Base-by-base conservation (phyloP, 1,284 basidiomycete genomes). In the Albatrellus sp. region DNA sequence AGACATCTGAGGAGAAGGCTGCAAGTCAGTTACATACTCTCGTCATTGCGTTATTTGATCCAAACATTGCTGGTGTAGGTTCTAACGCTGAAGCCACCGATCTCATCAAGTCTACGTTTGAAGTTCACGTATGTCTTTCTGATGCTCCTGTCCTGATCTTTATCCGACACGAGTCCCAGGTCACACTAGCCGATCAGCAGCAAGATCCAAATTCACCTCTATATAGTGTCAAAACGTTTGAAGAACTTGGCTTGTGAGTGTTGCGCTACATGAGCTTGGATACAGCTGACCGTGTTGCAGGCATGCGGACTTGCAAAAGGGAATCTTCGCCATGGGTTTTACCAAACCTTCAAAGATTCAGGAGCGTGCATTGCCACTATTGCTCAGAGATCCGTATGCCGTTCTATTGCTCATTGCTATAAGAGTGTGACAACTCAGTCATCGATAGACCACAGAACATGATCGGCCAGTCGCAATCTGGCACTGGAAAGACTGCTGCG, bases 381-480 rank as follows among this genome's bases (percentile, higher is more conserved):
- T 98, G 24, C 77, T 99, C 12, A 65, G 80, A 48, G 87, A 96
- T 60, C 96, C 94, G 90, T 94, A 46, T 46, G 56, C 56, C 20
- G 13, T 8, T n/a, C 16, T 45, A 34, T 19, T 3, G 7, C 11
- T 28, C 24, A n/a, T 24, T 17, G 16, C 2, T 29, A 11, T 40
- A 20, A 20, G 2, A 9, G 5, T 30, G 1, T 3, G n/a, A 40
- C 10, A 40, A 28, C 36, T 37, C 28, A n/a, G 24, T 24, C 3
- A 24, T 7, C 39, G 19, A 39, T 24, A 96, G 92, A 14, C 87
- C 93, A 6, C 84, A 83, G 47, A 98, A 98, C 66, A 94, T 98
- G 83, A 98, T 98, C 62, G 96, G 92, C 9, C 96, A 99, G 67
- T 97, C 92, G 41, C 96, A 99, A 61, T 98, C 96, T 19, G 96